phyloP scores from a whole-genome alignment of 78 protist genomes.

The Polysphondylium violaceum region DNA sequence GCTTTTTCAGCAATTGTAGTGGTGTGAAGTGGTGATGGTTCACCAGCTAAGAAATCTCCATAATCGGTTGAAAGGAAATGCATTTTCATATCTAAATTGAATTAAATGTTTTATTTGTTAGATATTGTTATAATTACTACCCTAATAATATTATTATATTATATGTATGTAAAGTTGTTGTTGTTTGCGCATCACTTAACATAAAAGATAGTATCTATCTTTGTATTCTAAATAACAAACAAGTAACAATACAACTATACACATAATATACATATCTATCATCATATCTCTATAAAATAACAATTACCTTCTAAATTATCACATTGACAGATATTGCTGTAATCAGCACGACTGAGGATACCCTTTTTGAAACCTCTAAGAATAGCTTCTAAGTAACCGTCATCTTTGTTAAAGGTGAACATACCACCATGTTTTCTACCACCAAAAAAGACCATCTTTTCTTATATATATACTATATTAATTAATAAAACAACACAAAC shows the following conservation, averaged over 20 bases:
- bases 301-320: slow-evolving; percentile 94
- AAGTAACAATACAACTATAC: too few relatives aligned
- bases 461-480: background rate
- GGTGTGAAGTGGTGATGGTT: slow-evolving; percentile 93
- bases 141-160: too few relatives aligned
- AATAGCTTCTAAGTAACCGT: slow-evolving; percentile 94
- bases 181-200: background rate
- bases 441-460: slow-evolving; percentile 52
- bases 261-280: too few relatives aligned
- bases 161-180: background rate
- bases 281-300: background rate
- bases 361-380: slow-evolving; percentile 88
- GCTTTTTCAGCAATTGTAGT: slow-evolving; percentile 82
- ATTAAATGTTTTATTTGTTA: background rate
- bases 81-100: slow-evolving; percentile 92
- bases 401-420: slow-evolving; percentile 90
- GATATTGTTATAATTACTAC: background rate
- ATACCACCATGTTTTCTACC: slow-evolving; percentile 75
- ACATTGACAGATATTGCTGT: slow-evolving; percentile 96
- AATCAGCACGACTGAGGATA: slow-evolving; percentile 90
- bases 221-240: slow-evolving; percentile 12
- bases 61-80: slow-evolving; percentile 95
- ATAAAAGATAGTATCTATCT: background rate
- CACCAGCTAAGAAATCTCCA: slow-evolving; percentile 96
- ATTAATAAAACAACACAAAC: too few relatives aligned